Percentiles rank a stretch among this genome's conserved stretches.
phyloP scores from a whole-genome alignment of 176 grass and related monocot species.

The Themeda triandra region DNA sequence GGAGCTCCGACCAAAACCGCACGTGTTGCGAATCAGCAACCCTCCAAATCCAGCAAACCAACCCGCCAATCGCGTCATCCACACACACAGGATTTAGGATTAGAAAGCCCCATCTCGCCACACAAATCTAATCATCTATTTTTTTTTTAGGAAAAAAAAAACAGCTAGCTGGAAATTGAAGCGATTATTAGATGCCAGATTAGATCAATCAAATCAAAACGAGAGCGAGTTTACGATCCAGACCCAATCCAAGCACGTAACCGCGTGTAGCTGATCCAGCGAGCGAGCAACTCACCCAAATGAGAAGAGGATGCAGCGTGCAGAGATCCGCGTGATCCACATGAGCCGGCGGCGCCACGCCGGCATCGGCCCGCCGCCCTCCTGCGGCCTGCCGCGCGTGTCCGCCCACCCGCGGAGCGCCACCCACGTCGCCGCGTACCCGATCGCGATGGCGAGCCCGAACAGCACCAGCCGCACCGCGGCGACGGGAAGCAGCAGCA shows the following conservation, averaged over 20 bases:
- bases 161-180: background rate
- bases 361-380: slow-evolving; percentile 52
- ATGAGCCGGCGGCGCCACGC: slow-evolving; percentile 72
- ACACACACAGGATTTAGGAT: background rate
- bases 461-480: slow-evolving; percentile 58
- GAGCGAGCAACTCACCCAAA: slow-evolving; percentile 66
- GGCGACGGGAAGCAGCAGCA: slow-evolving; percentile 64
- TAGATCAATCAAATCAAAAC: slow-evolving; percentile 2
- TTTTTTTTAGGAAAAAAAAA: background rate
- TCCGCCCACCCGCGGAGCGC: slow-evolving; percentile 76
- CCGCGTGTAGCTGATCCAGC: background rate
- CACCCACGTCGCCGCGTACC: slow-evolving; percentile 66
- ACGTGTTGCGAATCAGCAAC: slow-evolving; percentile 22
- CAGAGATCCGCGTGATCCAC: slow-evolving; percentile 93
- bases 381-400: slow-evolving; percentile 19
- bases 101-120: background rate
- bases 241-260: background rate
- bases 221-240: background rate
- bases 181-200: background rate
- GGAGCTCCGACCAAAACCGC: background rate
- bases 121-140: slow-evolving; percentile 22
- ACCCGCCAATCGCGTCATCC: slow-evolving; percentile 3
- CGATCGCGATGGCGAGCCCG: slow-evolving; percentile 66
- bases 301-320: slow-evolving; percentile 88
- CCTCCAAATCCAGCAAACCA: slow-evolving; percentile 25